Evolutionary conservation across 768 basidiomycete species (phyloP), one percentile per base, ranked within the genome.

Genomic region (Macrolepiota fuliginosa): DNA sequence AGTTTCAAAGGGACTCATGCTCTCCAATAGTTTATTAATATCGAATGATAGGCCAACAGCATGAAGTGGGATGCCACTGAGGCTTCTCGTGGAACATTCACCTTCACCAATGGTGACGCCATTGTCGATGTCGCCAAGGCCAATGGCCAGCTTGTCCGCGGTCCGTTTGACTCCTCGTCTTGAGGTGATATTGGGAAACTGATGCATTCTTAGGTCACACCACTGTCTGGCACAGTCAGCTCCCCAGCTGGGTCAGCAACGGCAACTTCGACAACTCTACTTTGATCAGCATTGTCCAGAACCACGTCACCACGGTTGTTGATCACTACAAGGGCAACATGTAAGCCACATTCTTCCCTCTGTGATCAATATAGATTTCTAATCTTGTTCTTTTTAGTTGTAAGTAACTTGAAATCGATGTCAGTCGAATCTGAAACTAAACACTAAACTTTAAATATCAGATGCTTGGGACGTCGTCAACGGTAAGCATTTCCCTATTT

Each of bases 61-160:
- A 82, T 83, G 82, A 84, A 84, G 79, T 83, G 82, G 83, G 81
- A 82, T 61, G 79, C 81, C 9, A 83, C 81, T 4, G 83, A 86
- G 65, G 82, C 83, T n/a, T 65, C 68, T 2, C 80, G 73, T 32
- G 81, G 81, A 11, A 67, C 65, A 11, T 85, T 83, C 71, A 83
- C 76, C 3, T 85, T 83, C 66, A 69, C 71, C 3, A 69, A 66
- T 11, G 83, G 81, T 4, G 82, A 85, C 64, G 73, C 68, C 27
- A 75, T 84, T 51, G 79, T 80, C 2, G 71, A 72, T 27, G 70
- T 81, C 25, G 82, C 80, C 0, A 73, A 80, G 69, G 71, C 72
- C 25, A 80, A 81, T 64, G 74, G 76, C 0, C 80, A 83, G 63
- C 69, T 82, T 3, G 66, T 85, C 45, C 70, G 83, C 63, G 82